Percentiles rank a stretch among this genome's conserved stretches.
These are phyloP conservation scores for Geotrichum citri-aurantii DNA, from an alignment of 1,139 yeast species.

Conservation along the genomic window DNA sequence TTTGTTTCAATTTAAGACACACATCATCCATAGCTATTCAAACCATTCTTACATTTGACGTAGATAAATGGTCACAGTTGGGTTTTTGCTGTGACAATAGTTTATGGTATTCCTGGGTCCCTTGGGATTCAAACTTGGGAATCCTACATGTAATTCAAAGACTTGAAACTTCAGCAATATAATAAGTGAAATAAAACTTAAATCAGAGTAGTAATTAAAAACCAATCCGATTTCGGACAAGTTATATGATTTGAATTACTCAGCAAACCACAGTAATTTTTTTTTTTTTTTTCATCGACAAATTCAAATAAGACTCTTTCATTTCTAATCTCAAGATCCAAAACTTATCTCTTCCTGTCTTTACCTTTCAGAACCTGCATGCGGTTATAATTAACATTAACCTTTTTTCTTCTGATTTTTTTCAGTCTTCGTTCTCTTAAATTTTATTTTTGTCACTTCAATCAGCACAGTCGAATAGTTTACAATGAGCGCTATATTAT, in stretches of 20 bases:
- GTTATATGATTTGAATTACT: neutral
- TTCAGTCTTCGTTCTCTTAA: no score
- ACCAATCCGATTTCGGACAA: neutral
- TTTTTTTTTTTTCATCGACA: neutral
- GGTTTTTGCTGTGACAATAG: no score
- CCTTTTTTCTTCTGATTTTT: neutral
- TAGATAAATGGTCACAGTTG: no score
- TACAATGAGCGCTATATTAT: slow-evolving; percentile 75
- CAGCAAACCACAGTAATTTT: neutral
- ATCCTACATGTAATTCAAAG: no score
- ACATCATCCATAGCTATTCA: no score
- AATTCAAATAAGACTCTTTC: neutral
- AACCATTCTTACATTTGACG: no score
- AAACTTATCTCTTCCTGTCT: neutral
- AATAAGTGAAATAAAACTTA: no score
- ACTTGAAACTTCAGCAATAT: no score
- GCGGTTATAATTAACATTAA: neutral
- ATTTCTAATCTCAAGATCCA: neutral
- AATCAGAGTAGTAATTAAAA: neutral
- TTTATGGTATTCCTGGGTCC: no score
- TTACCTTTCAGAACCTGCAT: neutral
- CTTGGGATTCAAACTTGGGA: no score
- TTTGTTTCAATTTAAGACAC: no score
- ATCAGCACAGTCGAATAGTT: neutral
- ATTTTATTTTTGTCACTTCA: neutral